Percentiles rank a stretch among this genome's conserved stretches.
These are phyloP conservation scores for Malus sylvestris DNA, from an alignment of 306 rosid genomes.

Conservation along the genomic window DNA sequence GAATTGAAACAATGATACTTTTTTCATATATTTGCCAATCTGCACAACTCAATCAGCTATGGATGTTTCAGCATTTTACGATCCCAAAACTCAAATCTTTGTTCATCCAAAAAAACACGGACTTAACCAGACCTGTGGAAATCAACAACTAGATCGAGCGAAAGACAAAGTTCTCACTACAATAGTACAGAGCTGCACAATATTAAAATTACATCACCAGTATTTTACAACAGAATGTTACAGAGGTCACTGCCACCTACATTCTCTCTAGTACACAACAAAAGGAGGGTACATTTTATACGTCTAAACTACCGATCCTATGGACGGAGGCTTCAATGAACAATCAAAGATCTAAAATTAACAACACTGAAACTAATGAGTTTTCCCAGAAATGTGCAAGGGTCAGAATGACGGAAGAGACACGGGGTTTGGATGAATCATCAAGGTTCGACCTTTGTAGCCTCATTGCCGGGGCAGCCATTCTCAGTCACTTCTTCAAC, in stretches of 20 bases:
- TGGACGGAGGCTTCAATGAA: constrained; percentile 43
- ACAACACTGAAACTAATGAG: constrained; percentile 47
- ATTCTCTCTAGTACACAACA: constrained; percentile 41
- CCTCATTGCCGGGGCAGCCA: constrained; percentile 34
- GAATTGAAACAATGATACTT: constrained; percentile 6
- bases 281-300: constrained; percentile 42
- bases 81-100: neutral
- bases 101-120: neutral
- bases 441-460: constrained; percentile 28
- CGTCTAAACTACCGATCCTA: constrained; percentile 52
- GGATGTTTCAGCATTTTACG: neutral
- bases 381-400: constrained; percentile 38
- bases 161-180: neutral
- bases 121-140: neutral
- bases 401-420: constrained; percentile 40
- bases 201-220: constrained; percentile 43
- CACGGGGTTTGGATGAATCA: constrained; percentile 19
- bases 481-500: constrained; percentile 44
- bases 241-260: constrained; percentile 42
- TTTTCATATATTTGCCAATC: neutral
- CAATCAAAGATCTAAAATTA: constrained; percentile 53
- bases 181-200: constrained; percentile 30
- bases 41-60: neutral
- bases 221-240: constrained; percentile 46
- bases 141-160: neutral